Percentiles rank a stretch among this genome's conserved stretches.
These are phyloP conservation scores for Dryadomyces quercivorus DNA, from an alignment of 2,329 filamentous ascomycete species.

Conservation along the genomic window DNA sequence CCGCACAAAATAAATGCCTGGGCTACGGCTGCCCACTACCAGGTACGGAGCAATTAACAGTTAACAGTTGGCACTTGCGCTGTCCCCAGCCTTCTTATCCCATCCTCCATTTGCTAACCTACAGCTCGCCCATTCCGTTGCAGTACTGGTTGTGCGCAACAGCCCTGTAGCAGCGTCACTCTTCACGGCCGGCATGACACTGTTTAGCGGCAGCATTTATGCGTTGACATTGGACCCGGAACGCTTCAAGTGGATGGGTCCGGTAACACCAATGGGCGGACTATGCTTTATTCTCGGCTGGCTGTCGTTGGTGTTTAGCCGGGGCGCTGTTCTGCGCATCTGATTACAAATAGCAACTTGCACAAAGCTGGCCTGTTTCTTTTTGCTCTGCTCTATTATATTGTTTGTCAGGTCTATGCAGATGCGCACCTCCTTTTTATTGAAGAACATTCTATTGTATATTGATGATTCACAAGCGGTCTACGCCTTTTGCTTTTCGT, in stretches of 20 bases:
- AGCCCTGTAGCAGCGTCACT: constrained; percentile 43
- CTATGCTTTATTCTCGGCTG: constrained; percentile 54
- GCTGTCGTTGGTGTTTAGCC: constrained; percentile 26
- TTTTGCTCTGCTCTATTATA: neutral
- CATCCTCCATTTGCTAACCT: neutral
- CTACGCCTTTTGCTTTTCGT: too few relatives aligned
- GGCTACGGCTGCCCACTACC: constrained; percentile 55
- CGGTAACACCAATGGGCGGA: constrained; percentile 53
- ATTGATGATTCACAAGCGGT: too few relatives aligned
- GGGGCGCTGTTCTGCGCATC: constrained; percentile 5
- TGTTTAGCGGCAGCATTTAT: constrained; percentile 57
- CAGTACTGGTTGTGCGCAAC: constrained; percentile 45
- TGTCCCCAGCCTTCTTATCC: neutral
- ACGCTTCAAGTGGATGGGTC: constrained; percentile 46
- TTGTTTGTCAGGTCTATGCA: too few relatives aligned
- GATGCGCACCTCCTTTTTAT: neutral
- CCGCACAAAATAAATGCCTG: constrained; percentile 47
- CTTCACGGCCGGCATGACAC: constrained; percentile 53
- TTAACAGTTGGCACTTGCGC: neutral
- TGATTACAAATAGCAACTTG: neutral
- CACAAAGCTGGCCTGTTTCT: neutral
- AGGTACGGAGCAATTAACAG: constrained; percentile 27
- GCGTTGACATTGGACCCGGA: constrained; percentile 49
- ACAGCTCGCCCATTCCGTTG: constrained; percentile 50
- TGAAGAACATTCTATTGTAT: too few relatives aligned